Percentiles rank a stretch among this genome's conserved stretches.
These are phyloP conservation scores for Blastocystis sp. DNA, from an alignment of 352 stramenopile genomes.

Conservation along the genomic window DNA sequence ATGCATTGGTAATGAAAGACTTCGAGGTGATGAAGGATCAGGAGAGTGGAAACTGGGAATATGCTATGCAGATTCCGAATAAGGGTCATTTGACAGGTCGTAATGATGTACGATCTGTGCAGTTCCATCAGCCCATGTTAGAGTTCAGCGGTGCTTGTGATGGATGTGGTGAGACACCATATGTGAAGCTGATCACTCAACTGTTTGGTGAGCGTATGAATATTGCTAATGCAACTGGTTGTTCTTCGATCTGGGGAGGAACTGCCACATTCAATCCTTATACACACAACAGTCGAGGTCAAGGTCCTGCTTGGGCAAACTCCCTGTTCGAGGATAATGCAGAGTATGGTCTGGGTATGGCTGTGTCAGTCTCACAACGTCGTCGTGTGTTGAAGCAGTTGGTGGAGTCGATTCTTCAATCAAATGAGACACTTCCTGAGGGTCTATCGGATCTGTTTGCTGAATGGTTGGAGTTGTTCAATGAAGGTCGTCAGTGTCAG, in stretches of 20 bases:
- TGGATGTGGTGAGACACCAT: constrained; percentile 69
- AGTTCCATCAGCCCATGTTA: constrained; percentile 70
- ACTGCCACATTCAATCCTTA: constrained; percentile 70
- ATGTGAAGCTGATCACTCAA: constrained; percentile 71
- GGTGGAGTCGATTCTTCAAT: constrained; percentile 64
- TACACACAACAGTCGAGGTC: constrained; percentile 64
- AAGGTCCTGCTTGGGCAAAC: constrained; percentile 67
- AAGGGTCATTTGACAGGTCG: constrained; percentile 68
- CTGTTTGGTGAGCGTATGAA: constrained; percentile 72
- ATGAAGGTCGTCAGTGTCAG: constrained; percentile 69
- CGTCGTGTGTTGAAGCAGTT: constrained; percentile 65
- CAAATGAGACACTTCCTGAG: constrained; percentile 37
- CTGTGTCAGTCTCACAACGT: constrained; percentile 19
- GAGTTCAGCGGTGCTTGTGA: constrained; percentile 69
- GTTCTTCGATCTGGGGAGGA: constrained; percentile 68
- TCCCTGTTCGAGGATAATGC: constrained; percentile 72
- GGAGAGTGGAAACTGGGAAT: constrained; percentile 67
- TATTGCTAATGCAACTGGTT: constrained; percentile 71
- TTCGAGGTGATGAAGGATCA: too few species aligned
- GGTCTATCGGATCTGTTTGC: constrained; percentile 67
- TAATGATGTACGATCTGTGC: constrained; percentile 67
- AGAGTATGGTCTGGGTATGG: constrained; percentile 66
- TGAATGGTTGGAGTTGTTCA: constrained; percentile 70
- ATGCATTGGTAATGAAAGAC: constrained; percentile 69
- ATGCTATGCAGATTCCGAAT: constrained; percentile 67